These are phyloP conservation scores for Bondarzewia mesenterica DNA, from an alignment of 1,284 basidiomycete genomes.

Conservation along the genomic window DNA sequence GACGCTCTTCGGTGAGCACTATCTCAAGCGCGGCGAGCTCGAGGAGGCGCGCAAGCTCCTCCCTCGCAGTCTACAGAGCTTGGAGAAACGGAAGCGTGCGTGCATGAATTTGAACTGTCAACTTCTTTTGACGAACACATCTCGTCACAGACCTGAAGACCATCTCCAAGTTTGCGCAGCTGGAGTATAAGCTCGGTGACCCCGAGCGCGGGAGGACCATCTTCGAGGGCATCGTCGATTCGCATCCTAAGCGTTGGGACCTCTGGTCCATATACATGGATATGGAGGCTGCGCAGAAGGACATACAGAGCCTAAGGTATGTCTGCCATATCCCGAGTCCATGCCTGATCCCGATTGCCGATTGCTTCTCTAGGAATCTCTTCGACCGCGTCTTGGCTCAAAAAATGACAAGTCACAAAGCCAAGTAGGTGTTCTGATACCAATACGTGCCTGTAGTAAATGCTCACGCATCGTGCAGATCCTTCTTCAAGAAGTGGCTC, in stretches of 20 bases:
- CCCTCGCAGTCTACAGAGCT: constrained; percentile 83
- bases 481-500: constrained; percentile 98
- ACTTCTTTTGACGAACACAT: neutral
- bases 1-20: constrained; percentile 81
- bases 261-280: constrained; percentile 97
- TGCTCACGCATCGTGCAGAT: constrained; percentile 31
- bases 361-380: constrained; percentile 66
- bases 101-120: constrained; percentile 10
- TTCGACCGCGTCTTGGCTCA: constrained; percentile 78
- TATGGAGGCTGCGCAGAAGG: constrained; percentile 76
- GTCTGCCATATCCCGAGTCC: constrained; percentile 15
- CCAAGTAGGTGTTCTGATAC: constrained; percentile 54
- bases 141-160: constrained; percentile 76
- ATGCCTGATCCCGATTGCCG: neutral
- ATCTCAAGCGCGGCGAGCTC: constrained; percentile 61
- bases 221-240: constrained; percentile 94
- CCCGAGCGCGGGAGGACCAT: constrained; percentile 92
- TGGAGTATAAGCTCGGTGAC: constrained; percentile 94
- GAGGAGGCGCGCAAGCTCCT: constrained; percentile 84
- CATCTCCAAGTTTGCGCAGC: constrained; percentile 88
- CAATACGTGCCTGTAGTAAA: neutral
- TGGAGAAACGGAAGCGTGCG: constrained; percentile 94
- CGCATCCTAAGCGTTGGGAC: constrained; percentile 91
- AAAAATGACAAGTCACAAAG: constrained; percentile 92
- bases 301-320: constrained; percentile 72